Percentiles rank a stretch among this genome's conserved stretches.
Conservation (phyloP, 495 filamentous ascomycete species). For the Xylaria nigripes region DNA sequence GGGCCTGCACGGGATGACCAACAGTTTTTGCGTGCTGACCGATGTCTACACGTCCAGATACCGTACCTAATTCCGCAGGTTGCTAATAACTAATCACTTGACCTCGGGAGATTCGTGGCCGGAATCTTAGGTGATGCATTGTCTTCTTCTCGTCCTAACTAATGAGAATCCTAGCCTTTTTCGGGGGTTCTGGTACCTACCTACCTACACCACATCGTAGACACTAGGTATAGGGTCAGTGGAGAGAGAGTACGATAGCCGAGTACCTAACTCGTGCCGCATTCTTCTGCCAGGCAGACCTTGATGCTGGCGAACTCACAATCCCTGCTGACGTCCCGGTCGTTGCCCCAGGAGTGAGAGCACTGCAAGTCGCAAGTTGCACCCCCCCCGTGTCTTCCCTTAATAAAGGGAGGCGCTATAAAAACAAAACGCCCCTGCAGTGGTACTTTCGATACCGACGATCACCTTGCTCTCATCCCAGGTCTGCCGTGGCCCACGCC, state of each 20-base stretch:
- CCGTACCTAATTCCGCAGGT: background rate
- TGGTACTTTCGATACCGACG: slow-evolving; percentile 40
- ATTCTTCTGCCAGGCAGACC: slow-evolving; percentile 1
- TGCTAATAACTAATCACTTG: slow-evolving; percentile 2
- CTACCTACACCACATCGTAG: too few species aligned
- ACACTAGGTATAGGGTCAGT: background rate
- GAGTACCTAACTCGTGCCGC: background rate
- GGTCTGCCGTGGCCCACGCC: slow-evolving; percentile 45
- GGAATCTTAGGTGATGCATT: background rate
- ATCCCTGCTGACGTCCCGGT: slow-evolving; percentile 7
- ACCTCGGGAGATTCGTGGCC: slow-evolving; percentile 6
- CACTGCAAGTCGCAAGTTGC: background rate
- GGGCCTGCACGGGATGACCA: background rate
- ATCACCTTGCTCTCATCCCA: slow-evolving; percentile 37
- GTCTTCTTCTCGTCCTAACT: background rate
- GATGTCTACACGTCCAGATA: background rate
- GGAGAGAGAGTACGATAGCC: background rate
- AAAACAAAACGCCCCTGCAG: slow-evolving; percentile 24
- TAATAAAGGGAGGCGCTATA: slow-evolving; percentile 43
- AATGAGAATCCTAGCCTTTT: slow-evolving; percentile 1
- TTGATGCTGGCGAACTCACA: slow-evolving; percentile 6
- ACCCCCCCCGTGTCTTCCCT: slow-evolving; percentile 17
- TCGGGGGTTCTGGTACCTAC: slow-evolving; percentile 5
- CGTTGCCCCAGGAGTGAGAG: slow-evolving; percentile 10
- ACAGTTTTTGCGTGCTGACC: background rate